These are phyloP conservation scores for Diplodia corticola DNA, from an alignment of 2,329 filamentous ascomycete genomes.

Conservation along the genomic window DNA sequence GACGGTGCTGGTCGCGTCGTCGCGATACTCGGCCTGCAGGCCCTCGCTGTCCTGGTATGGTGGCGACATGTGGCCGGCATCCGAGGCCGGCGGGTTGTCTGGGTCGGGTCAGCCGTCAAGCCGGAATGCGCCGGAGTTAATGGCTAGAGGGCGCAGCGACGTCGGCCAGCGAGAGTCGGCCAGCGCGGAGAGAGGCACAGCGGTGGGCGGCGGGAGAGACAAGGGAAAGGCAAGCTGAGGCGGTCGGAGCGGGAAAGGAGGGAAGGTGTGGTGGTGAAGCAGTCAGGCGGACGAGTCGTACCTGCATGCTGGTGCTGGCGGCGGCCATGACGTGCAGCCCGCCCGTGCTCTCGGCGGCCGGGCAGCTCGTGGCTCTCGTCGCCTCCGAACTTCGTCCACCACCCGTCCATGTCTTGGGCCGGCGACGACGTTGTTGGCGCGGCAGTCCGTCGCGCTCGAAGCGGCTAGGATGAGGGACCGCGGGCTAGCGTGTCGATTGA, in stretches of 20 bases:
- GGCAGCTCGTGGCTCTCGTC: background rate
- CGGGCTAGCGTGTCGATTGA: background rate
- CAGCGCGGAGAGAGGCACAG: background rate
- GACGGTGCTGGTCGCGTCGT: conserved; percentile 32
- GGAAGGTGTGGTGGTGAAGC: background rate
- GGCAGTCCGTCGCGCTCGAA: background rate
- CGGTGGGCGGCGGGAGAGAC: background rate
- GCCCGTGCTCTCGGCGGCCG: conserved; percentile 7
- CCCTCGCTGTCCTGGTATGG: background rate
- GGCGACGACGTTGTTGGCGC: background rate
- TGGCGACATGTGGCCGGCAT: background rate
- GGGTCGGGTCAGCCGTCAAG: background rate
- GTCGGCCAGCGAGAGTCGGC: conserved; percentile 5
- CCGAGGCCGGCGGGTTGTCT: background rate
- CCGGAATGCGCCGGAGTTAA: conserved; percentile 16
- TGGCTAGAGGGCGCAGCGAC: background rate
- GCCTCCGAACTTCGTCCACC: conserved; percentile 4
- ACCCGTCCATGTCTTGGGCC: background rate
- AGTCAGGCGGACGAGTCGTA: conserved; percentile 1
- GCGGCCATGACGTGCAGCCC: conserved; percentile 8
- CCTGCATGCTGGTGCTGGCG: background rate
- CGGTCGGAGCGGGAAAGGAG: background rate
- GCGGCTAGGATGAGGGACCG: background rate
- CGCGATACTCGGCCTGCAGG: conserved; percentile 32
- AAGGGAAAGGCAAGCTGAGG: background rate